Evolutionary conservation across 2,329 filamentous ascomycete species (phyloP), one percentile per base, ranked within the genome.

Genomic region (Trichoderma koningiopsis): DNA sequence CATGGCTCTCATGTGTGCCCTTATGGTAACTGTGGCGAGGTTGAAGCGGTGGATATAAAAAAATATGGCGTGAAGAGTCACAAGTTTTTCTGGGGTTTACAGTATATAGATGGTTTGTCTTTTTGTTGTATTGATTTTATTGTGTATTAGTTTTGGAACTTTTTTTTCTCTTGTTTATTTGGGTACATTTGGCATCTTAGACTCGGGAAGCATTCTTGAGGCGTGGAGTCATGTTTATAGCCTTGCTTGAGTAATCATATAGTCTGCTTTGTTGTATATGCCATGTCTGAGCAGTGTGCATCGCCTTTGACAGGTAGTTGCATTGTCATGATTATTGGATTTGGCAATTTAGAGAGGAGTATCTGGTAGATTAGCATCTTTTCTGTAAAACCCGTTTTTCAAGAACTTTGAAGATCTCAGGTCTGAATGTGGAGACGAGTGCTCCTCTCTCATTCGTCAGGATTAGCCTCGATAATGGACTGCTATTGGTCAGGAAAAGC

Each of bases 1-100:
- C 68, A 86, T 94, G 73, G 76, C 87, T 19, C 72, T 81, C 22
- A 85, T 90, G 70, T 86, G 84, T 59, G 71, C 82, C 14, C 59
- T 85, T 3, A 83, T 84, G 58, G 73, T 88, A 22, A 67, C 78
- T 5, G 75, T 83, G 73, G 87, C 87, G 16, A 80, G 85, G 62
- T 78, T 77, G 72, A 79, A 80, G 73, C 76, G 76, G 57, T 86
- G 84, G 69, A 86, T 88, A 57, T 88, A 74, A 74, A 52, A 27
- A 6, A 8, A 27, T 22, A 3, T 24, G 40, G 40, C n/a, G 16
- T 7, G 6, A 43, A n/a, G 16, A 62, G 22, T 37, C 31, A 40
- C 10, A 11, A 8, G 33, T 11, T 33, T 33, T 33, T 33, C 10
- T 33, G 31, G 13, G 60, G 13, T 40, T 64, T n/a, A 43, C 8